Conservation (phyloP, 2,329 filamentous ascomycete species). For the Fusarium metavorans region DNA sequence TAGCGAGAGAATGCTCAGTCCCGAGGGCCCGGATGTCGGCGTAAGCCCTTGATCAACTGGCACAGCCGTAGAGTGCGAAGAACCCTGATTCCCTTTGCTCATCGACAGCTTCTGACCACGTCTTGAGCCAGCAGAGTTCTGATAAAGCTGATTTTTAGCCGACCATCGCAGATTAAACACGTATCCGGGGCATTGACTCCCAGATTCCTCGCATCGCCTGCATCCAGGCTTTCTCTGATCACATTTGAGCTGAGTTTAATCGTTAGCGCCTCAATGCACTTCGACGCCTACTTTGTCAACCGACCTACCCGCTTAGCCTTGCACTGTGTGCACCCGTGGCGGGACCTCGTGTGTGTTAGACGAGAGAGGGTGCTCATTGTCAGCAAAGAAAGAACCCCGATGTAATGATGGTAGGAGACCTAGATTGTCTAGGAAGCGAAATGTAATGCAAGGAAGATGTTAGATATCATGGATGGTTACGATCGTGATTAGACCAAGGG, state of each 20-base stretch:
- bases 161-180: slow-evolving; percentile 40
- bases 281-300: not conserved
- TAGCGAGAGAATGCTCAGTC: not conserved
- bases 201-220: slow-evolving; percentile 33
- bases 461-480: not conserved
- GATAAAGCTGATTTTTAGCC: slow-evolving; percentile 21
- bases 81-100: not conserved
- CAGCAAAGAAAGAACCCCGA: not conserved
- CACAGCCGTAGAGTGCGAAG: not conserved
- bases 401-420: not conserved
- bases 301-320: not conserved
- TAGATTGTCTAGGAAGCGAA: not conserved
- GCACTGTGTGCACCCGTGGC: not conserved
- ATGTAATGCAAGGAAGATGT: not conserved
- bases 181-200: slow-evolving; percentile 38
- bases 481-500: not conserved
- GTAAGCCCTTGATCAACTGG: not conserved
- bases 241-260: slow-evolving; percentile 19
- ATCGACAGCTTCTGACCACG: not conserved
- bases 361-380: not conserved
- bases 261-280: not conserved
- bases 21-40: not conserved
- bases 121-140: not conserved
- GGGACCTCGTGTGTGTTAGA: not conserved
- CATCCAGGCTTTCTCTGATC: slow-evolving; percentile 37